phyloP scores from a whole-genome alignment of 1,139 yeast genomes.

The Sugiyamaella neomexicana region DNA sequence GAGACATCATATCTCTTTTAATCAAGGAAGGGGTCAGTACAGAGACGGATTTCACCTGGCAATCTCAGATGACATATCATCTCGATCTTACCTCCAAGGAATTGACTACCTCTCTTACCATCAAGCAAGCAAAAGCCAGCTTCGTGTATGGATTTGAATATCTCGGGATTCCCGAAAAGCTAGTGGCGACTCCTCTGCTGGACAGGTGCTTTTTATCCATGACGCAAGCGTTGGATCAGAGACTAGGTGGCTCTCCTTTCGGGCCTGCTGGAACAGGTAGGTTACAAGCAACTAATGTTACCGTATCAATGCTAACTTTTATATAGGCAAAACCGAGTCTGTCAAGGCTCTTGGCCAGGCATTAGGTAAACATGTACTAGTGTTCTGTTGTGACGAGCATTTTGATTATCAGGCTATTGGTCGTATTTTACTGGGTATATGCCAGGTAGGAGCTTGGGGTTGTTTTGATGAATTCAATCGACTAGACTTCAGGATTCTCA shows the following conservation, averaged over 20 bases:
- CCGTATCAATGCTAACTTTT: slow-evolving; percentile 4
- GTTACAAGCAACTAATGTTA: neutral
- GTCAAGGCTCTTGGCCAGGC: slow-evolving; percentile 81
- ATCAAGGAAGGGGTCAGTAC: slow-evolving; percentile 23
- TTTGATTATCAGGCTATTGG: slow-evolving; percentile 83
- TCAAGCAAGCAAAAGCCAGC: slow-evolving; percentile 55
- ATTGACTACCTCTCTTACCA: slow-evolving; percentile 41
- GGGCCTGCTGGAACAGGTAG: slow-evolving; percentile 98
- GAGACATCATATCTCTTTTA: slow-evolving; percentile 45
- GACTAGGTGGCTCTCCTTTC: slow-evolving; percentile 85
- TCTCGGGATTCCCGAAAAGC: slow-evolving; percentile 69
- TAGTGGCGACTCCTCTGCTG: slow-evolving; percentile 77
- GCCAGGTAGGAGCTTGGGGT: slow-evolving; percentile 90
- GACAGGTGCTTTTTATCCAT: slow-evolving; percentile 65
- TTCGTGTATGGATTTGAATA: slow-evolving; percentile 80
- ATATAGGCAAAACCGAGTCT: slow-evolving; percentile 68
- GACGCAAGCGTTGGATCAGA: slow-evolving; percentile 72
- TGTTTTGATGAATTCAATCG: slow-evolving; percentile 96
- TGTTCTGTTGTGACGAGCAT: slow-evolving; percentile 87
- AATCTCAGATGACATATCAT: slow-evolving; percentile 55
- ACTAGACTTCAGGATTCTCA: slow-evolving; percentile 65
- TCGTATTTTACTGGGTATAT: slow-evolving; percentile 76
- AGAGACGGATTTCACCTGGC: slow-evolving; percentile 48
- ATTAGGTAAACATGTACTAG: slow-evolving; percentile 78
- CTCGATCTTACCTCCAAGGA: slow-evolving; percentile 38